Percentiles rank a stretch among this genome's conserved stretches.
phyloP scores from a whole-genome alignment of 257 asterid genomes.

The Solanum pinnatisectum region DNA sequence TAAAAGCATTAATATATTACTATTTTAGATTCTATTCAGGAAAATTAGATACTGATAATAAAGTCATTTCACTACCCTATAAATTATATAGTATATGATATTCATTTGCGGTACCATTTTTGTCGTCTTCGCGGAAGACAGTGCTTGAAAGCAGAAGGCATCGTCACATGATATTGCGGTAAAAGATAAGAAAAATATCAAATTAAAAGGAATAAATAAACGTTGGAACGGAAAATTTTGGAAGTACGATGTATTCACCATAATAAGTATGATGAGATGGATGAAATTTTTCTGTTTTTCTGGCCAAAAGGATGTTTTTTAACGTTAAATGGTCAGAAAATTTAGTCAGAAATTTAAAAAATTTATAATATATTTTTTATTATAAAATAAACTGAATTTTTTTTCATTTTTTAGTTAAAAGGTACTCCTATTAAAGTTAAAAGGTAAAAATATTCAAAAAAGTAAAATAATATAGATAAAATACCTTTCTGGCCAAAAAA shows the following conservation, averaged over 20 bases:
- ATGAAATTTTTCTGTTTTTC: neutral
- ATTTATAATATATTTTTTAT: too few species aligned
- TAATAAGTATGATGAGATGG: too few species aligned
- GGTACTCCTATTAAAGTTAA: too few species aligned
- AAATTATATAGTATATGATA: neutral
- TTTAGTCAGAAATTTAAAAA: too few species aligned
- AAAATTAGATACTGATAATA: neutral
- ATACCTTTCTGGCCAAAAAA: too few species aligned
- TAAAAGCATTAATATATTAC: neutral
- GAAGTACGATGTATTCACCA: neutral
- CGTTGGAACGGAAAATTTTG: neutral
- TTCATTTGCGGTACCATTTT: neutral
- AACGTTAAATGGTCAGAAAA: too few species aligned
- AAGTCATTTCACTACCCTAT: neutral
- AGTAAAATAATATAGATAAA: too few species aligned
- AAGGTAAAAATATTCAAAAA: too few species aligned
- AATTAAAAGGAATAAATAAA: neutral
- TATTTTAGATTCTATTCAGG: neutral
- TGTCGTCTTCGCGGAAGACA: neutral
- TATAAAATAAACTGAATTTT: too few species aligned
- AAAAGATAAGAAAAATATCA: neutral
- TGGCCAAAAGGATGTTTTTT: too few species aligned
- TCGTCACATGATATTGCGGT: neutral
- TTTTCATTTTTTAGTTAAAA: too few species aligned
- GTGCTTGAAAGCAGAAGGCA: neutral